phyloP scores from a whole-genome alignment of 2,329 filamentous ascomycete genomes.

The Microcyclospora tardicrescens region DNA sequence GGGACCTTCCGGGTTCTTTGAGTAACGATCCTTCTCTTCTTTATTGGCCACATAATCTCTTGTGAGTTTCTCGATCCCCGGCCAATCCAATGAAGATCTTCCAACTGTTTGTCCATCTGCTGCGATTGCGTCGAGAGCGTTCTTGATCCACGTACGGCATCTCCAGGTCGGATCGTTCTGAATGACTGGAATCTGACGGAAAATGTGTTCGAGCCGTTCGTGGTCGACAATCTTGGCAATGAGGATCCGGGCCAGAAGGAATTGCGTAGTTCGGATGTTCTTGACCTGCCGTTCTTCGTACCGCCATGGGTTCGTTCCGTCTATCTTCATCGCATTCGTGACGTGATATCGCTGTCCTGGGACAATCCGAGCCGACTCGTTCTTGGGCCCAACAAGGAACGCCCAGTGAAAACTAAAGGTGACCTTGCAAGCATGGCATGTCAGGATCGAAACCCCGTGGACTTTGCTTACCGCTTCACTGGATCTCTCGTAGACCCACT shows the following conservation, averaged over 20 bases:
- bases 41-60: constrained; percentile 29
- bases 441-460: neutral
- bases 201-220: constrained; percentile 19
- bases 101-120: constrained; percentile 27
- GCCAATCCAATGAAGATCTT: constrained; percentile 27
- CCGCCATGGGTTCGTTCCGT: constrained; percentile 1
- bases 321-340: constrained; percentile 3
- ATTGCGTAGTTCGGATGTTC: constrained; percentile 1
- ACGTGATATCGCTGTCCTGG: constrained; percentile 2
- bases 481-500: constrained; percentile 14
- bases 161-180: constrained; percentile 26
- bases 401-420: constrained; percentile 4
- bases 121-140: constrained; percentile 23
- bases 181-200: constrained; percentile 22
- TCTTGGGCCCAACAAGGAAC: constrained; percentile 2
- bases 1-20: no score
- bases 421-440: neutral
- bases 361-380: neutral
- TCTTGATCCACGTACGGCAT: constrained; percentile 29
- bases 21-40: no score
- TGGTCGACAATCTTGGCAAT: constrained; percentile 30
- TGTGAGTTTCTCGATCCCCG: constrained; percentile 22
- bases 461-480: constrained; percentile 13
- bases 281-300: neutral
- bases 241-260: constrained; percentile 24